Conservation (phyloP, 2,329 filamentous ascomycete species). For the Sarocladium brachiariae region DNA sequence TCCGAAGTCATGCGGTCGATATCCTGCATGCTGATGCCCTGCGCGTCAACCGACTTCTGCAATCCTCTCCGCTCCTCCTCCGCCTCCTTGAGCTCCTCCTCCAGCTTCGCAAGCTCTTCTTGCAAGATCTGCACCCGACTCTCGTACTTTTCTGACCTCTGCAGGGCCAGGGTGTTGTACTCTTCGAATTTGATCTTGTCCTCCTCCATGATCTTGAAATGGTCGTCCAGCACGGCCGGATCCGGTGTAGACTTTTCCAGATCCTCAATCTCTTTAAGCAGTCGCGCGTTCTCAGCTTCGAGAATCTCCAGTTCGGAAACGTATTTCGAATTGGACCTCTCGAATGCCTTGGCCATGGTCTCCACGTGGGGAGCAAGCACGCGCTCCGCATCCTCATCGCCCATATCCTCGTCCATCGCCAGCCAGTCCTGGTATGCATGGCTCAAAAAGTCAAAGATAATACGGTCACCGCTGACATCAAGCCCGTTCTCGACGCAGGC, state of each 20-base stretch:
- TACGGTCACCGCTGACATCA: constrained; percentile 82
- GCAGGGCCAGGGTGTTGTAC: constrained; percentile 79
- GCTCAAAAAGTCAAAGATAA: constrained; percentile 89
- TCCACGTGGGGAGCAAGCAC: constrained; percentile 78
- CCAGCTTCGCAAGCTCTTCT: constrained; percentile 74
- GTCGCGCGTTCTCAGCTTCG: constrained; percentile 74
- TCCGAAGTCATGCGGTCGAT: constrained; percentile 99
- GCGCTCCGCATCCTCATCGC: constrained; percentile 74
- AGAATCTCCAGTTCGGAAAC: constrained; percentile 76
- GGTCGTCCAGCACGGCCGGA: constrained; percentile 74
- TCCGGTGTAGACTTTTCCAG: constrained; percentile 82
- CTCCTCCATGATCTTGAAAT: constrained; percentile 89
- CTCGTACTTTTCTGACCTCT: constrained; percentile 84
- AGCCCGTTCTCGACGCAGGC: constrained; percentile 82
- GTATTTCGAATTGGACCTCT: constrained; percentile 77
- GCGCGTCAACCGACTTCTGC: constrained; percentile 81
- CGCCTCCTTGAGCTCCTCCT: constrained; percentile 66
- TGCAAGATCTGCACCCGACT: constrained; percentile 74
- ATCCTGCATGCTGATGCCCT: constrained; percentile 94
- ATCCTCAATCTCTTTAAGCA: constrained; percentile 82
- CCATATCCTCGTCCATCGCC: constrained; percentile 81
- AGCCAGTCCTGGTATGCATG: constrained; percentile 91
- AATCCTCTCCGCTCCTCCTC: constrained; percentile 75
- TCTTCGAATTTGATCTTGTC: constrained; percentile 93
- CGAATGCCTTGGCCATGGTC: constrained; percentile 82